Base-by-base conservation (phyloP, 768 basidiomycete genomes). In the Vararia minispora region DNA sequence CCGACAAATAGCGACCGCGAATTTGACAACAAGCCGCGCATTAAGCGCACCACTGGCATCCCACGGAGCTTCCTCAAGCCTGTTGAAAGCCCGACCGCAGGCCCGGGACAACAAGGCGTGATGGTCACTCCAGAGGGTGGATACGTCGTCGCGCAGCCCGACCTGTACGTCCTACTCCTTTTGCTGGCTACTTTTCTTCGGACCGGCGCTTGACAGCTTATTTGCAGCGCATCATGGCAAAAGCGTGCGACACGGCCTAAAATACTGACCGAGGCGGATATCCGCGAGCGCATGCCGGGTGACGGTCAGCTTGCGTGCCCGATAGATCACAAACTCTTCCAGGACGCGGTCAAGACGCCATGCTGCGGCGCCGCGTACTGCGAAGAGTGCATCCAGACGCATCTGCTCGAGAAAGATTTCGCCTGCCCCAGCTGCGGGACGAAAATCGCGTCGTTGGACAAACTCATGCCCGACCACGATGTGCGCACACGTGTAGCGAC, bases 121-220 rank as follows among this genome's bases (percentile, higher is more conserved):
- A 99, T 99, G 95, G 84, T 99, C 43, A 98, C 94, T 3, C 91
- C 94, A 0, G 95, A 99, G 56, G 95, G 95, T 44, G 89, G 90
- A 26, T 98, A 94, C 60, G 95, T 99, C 14, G 84, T 94, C 28
- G 94, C 94, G 1, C 84, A 97, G 53, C 92, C 95, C 0, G 95
- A 99, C 61, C 73, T 77, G 94, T 97, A 61, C 53, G 90, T 74
- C 30, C n/a, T n/a, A n/a, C n/a, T n/a, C n/a, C n/a, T n/a, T n/a
- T n/a, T 37, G 13, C 25, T 12, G 33, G 21, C 29, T 35, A 4
- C 37, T 31, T 33, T 6, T 12, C 31, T 26, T 23, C 5, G 28
- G 14, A 6, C 28, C 23, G 14, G 26, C 29, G 16, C 22, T 28
- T 12, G 18, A 25, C 14, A 18, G 7, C 4, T 42, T 40, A 35